Evolutionary conservation across 345 rosid species (phyloP), one percentile per base, ranked within the genome.

Genomic region (Cardamine chenopodiifolia): DNA sequence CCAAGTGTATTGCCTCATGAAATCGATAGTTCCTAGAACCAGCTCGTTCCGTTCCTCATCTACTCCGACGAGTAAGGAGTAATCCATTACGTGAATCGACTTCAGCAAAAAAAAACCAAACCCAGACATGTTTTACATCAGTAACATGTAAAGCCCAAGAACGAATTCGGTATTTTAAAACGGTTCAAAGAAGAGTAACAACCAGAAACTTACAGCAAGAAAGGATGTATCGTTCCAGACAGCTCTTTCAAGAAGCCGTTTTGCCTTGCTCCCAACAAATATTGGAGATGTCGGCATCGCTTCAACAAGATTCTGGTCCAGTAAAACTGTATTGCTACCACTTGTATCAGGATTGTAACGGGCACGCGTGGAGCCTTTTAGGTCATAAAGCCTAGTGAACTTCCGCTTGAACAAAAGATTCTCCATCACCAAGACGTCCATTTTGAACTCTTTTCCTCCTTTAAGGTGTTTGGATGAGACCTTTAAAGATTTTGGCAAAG

Each of bases 1-100:
- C 97, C 92, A 94, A 7, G 97, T 92, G 79, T 95, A 95, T 63
- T 92, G 99, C 87, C 97, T 87, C 97, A 95, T 80, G 76, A 92
- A 95, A 77, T 92, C 99, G 20, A 95, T 95, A 44, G 89, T 92
- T 76, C 97, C 97, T 45, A 92, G 83, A 45, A 89, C 93, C 66
- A 92, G 82, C 73, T 95, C 97, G 5, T 85, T 89, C 68, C 82
- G 83, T 81, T 89, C 93, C 79, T 87, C 90, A 49, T 95, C 97
- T 68, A 92, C 85, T 3, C 97, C 97, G 25, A 89, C 97, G 66
- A 92, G 86, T 66, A 95, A 78, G 4, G 97, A 95, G 83, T 92
- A 95, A 75, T 92, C 99, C 99, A 90, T 95, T 45, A 90, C 99
- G 68, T 89, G 96, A 34, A 92, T 83, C 1, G 89, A 87, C 98